phyloP scores from a whole-genome alignment of 345 rosid genomes.

The Tarenaya hassleriana region DNA sequence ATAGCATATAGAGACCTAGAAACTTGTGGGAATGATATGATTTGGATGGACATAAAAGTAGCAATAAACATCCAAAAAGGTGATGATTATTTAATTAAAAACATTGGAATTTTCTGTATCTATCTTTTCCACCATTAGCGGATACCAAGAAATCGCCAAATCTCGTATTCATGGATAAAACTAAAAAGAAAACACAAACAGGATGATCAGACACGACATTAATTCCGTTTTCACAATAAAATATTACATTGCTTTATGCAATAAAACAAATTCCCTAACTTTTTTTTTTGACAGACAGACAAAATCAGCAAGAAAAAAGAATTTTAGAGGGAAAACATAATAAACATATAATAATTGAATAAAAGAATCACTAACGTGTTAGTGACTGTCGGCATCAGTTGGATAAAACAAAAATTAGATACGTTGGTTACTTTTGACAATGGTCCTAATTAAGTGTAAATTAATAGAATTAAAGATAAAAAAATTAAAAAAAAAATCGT shows the following conservation, averaged over 20 bases:
- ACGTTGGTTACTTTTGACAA: too few relatives aligned
- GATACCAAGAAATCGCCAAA: slow-evolving; percentile 30
- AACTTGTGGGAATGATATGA: neutral
- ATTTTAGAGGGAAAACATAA: slow-evolving; percentile 24
- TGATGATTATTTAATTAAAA: neutral
- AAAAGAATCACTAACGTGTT: slow-evolving; percentile 31
- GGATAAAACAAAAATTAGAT: slow-evolving; percentile 19
- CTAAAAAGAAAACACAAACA: slow-evolving; percentile 13
- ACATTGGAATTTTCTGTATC: slow-evolving; percentile 9
- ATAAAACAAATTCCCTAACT: slow-evolving; percentile 35
- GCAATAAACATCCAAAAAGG: neutral
- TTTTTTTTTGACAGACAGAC: slow-evolving; percentile 30
- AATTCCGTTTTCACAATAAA: too few relatives aligned
- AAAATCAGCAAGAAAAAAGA: slow-evolving; percentile 28
- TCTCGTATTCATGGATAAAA: slow-evolving; percentile 13
- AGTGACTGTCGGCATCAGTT: slow-evolving; percentile 52
- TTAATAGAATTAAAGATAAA: slow-evolving; percentile 18
- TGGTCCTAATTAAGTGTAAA: slow-evolving; percentile 14
- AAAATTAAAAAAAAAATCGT: slow-evolving; percentile 31
- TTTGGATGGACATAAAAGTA: neutral
- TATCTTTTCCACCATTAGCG: slow-evolving; percentile 19
- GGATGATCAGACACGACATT: too few relatives aligned
- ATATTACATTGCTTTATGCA: too few relatives aligned
- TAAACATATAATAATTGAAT: slow-evolving; percentile 15
- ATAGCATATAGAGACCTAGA: neutral